phyloP scores from a whole-genome alignment of 2,329 filamentous ascomycete genomes.

The Cladorrhinum sp. region DNA sequence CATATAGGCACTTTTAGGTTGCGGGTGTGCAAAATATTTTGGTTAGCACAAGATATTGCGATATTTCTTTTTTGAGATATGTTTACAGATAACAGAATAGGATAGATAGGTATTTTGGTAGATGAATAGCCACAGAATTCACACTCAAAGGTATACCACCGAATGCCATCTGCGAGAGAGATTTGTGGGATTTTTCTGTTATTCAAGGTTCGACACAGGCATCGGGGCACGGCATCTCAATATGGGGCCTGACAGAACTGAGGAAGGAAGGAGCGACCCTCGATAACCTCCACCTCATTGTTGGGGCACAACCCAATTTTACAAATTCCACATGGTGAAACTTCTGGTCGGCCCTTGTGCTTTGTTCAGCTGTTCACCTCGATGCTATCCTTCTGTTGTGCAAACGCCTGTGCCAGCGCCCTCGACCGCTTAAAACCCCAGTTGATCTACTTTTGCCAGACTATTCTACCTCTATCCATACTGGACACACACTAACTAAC shows the following conservation, averaged over 20 bases:
- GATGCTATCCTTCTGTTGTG: too few relatives aligned
- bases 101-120: not conserved
- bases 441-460: too few relatives aligned
- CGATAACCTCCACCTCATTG: not conserved
- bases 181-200: too few relatives aligned
- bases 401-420: too few relatives aligned
- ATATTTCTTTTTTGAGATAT: not conserved
- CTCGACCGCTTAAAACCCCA: too few relatives aligned
- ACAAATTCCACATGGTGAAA: not conserved
- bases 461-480: too few relatives aligned
- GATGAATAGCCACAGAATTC: not conserved
- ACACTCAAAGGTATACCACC: not conserved
- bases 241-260: not conserved
- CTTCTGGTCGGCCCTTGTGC: not conserved
- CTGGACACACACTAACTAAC: too few relatives aligned
- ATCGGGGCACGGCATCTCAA: not conserved
- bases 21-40: not conserved
- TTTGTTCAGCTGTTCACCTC: not conserved
- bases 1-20: not conserved
- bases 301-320: not conserved
- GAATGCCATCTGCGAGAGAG: too few relatives aligned
- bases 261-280: not conserved
- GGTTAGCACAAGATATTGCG: not conserved
- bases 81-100: not conserved
- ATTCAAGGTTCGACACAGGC: not conserved